These are phyloP conservation scores for Panaeolus papilionaceus DNA, from an alignment of 768 basidiomycete species.

Conservation along the genomic window DNA sequence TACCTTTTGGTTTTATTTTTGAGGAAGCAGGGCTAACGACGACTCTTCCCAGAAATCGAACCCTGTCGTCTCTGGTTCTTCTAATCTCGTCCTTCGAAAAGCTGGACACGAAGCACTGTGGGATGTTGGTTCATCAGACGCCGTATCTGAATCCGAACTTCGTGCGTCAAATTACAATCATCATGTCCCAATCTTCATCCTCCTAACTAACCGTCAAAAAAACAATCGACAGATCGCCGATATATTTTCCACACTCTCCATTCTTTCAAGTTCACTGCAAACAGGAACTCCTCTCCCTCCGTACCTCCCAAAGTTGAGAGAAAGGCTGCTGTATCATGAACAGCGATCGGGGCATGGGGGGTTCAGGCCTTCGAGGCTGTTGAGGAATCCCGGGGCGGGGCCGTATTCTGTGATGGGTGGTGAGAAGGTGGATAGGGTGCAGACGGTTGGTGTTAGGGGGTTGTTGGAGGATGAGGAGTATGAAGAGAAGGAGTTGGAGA, in stretches of 20 bases:
- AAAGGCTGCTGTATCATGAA: constrained; percentile 49
- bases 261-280: constrained; percentile 44
- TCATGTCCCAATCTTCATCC: background rate
- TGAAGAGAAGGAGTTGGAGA: background rate
- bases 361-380: background rate
- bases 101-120: constrained; percentile 50
- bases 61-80: constrained; percentile 41
- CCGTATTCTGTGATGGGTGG: background rate
- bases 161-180: constrained; percentile 31
- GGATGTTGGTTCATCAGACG: constrained; percentile 49
- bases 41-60: constrained; percentile 29
- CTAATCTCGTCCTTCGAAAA: constrained; percentile 46
- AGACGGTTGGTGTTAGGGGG: background rate
- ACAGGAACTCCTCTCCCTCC: constrained; percentile 43
- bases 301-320: constrained; percentile 45
- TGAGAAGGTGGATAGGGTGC: background rate
- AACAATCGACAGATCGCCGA: constrained; percentile 44
- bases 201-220: background rate
- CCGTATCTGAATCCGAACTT: constrained; percentile 54
- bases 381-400: background rate
- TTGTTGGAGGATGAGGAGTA: background rate
- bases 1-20: background rate
- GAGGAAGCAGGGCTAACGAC: background rate
- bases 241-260: constrained; percentile 46
- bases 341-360: constrained; percentile 10